Evolutionary conservation across 2,329 filamentous ascomycete species (phyloP), one percentile per base, ranked within the genome.

Genomic region (Orbilia oligospora): DNA sequence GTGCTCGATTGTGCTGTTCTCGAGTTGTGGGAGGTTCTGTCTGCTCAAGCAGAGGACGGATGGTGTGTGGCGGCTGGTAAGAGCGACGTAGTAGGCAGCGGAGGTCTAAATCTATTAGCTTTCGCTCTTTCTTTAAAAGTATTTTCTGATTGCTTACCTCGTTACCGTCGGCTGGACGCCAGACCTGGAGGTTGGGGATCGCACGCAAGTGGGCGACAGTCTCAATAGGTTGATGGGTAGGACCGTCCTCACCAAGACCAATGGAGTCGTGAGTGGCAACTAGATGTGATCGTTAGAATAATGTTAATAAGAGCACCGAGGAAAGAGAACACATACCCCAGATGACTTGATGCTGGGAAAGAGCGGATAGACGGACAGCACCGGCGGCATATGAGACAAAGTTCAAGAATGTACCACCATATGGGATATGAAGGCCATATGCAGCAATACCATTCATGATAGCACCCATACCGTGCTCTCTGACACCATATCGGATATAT

Each of bases 191-290:
- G 91, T 99, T 99, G 84, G 96, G 96, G 83, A 98, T 90, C 81
- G 96, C 96, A 85, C 96, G 95, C 93, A 98, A 98, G 88, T 98
- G 96, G 79, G 94, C 92, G 81, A 98, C 91, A 53, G 94, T 97
- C 91, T 99, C 96, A 83, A 99, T 97, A 85, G 96, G 96, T 90
- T 99, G 96, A 88, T 99, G 96, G 73, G 96, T 99, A 82, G 96
- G 95, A 81, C 96, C 96, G 84, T 99, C 96, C 88, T 99, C 96
- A 87, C 96, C 96, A 82, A 98, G 93, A 88, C 96, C 96, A 83
- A 99, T 99, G 81, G 95, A 97, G 16, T 72, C 67, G 51, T 77
- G 58, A 30, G 64, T 80, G 24, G 73, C 72, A 53, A 70, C 64
- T 77, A 38, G 12, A 18, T 6, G n/a, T 10, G 14, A n/a, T 14